Evolutionary conservation across 176 grass and related monocot species (phyloP), one percentile per base, ranked within the genome.

Genomic region (Triticum monococcum): DNA sequence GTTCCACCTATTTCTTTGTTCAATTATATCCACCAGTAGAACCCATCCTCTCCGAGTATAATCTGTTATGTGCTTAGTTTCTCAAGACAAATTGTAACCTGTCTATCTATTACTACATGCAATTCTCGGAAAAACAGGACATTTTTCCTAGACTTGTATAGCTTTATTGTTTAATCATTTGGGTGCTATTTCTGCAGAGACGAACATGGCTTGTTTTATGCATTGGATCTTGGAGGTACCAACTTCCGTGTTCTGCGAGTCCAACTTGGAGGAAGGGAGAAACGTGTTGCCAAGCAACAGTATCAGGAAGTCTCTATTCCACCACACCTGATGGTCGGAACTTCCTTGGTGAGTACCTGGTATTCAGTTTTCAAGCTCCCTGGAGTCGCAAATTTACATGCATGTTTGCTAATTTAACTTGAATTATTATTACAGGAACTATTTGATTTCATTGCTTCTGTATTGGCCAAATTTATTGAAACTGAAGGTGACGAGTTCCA

Each of bases 231-330:
- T 86, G 94, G 94, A 78, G 94, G 94, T 3, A 97, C 92, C 35
- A 97, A 97, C 86, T 94, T 97, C 79, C 89, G 94, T 74, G 94
- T 97, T 46, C 71, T 97, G 68, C 90, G 94, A 75, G 87, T 97
- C 38, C 94, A 97, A 72, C 86, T 97, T 25, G 94, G 92, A 88
- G 94, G 94, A 35, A 94, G 70, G 80, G 94, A 94, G 71, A 86
- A 87, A 24, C 83, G 82, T 41, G 85, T 97, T 45, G 79, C 92
- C n/a, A 84, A 90, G 37, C 87, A 90, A 62, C 73, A 97, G 75
- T 97, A 75, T 0, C 70, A 90, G 22, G 86, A 92, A 75, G 94
- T 97, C 26, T 86, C 89, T 36, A 97, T 94, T 75, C 94, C 94
- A 38, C 94, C 83, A 20, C 90, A 97, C 38, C 86, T 94, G 11